These are phyloP conservation scores for Cordyceps tenuipes DNA, from an alignment of 2,329 filamentous ascomycete genomes.

Conservation along the genomic window DNA sequence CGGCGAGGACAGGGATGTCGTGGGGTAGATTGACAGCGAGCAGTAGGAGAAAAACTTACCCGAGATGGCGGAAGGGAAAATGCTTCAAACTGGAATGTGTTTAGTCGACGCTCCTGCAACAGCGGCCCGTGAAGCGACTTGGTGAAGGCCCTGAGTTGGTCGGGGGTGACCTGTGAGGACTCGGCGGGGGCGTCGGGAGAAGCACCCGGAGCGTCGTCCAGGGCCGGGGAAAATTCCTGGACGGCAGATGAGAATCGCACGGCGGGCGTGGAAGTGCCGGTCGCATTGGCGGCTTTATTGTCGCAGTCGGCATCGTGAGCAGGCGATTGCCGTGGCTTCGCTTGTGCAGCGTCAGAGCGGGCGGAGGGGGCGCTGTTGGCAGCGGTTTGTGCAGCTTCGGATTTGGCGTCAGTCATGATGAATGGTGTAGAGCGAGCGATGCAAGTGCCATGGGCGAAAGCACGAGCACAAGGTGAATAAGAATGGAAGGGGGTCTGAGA, in stretches of 20 bases:
- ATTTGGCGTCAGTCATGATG: constrained; percentile 11
- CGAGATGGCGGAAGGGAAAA: constrained; percentile 79
- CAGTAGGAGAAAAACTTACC: constrained; percentile 45
- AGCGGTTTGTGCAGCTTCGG: constrained; percentile 4
- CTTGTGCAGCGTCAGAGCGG: constrained; percentile 16
- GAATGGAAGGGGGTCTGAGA: neutral
- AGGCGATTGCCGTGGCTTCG: constrained; percentile 9
- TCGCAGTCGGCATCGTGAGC: constrained; percentile 8
- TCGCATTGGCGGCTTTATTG: constrained; percentile 16
- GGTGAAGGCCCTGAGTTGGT: constrained; percentile 64
- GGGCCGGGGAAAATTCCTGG: constrained; percentile 52
- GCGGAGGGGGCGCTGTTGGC: neutral
- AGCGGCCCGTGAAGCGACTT: constrained; percentile 64
- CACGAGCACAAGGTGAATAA: neutral
- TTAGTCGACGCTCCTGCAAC: constrained; percentile 74
- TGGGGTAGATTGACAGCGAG: neutral
- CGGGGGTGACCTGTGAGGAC: constrained; percentile 39
- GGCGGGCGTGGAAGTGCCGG: constrained; percentile 29
- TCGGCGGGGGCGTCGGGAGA: constrained; percentile 19
- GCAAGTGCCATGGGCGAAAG: neutral
- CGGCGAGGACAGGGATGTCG: neutral
- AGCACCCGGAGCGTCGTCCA: constrained; percentile 17
- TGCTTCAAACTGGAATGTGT: constrained; percentile 82
- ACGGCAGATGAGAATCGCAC: constrained; percentile 67
- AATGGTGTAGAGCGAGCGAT: constrained; percentile 1